Base-by-base conservation (phyloP, 2,329 filamentous ascomycete genomes). In the Penicillium sp. region DNA sequence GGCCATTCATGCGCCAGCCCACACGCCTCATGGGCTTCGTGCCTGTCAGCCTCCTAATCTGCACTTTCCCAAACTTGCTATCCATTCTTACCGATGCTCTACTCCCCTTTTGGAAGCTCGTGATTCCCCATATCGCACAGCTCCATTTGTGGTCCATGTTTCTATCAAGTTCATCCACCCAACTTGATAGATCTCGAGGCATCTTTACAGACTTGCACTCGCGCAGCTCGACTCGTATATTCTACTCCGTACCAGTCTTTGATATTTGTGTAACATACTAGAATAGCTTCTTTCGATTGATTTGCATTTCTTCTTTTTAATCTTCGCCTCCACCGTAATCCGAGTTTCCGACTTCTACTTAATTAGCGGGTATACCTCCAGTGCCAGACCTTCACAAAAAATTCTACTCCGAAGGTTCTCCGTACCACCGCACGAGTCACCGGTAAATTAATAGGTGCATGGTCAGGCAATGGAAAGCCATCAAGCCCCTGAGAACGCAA, bases 41-140 rank as follows among this genome's bases (percentile, higher is more conserved):
- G 61, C 55, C 61, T 60, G 60, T 62, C 62, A 63, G 56, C 51
- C 41, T 45, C 47, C 29, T 19, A 34, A 49, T 41, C 34, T 51
- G 36, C 32, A 35, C 14, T 27, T 27, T 34, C 32, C 19, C 18
- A 30, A 27, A 49, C 16, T 29, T 48, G 42, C 50, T 53, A 50
- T 54, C 39, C 42, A 38, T 19, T 50, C 19, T 53, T 53, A 44
- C 45, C 9, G 44, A 48, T 18, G 11, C 26, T 27, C 51, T 43
- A 50, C 32, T 42, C 45, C 51, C 5, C n/a, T 26, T 53, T 41
- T 13, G 45, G 51, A 35, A 41, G n/a, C 36, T 53, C 23, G 10
- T 42, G 44, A 41, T 23, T 41, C 26, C 32, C 30, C 39, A 32
- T 41, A 52, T 49, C 45, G 11, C 45, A 49, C 30, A 50, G 32